Base-by-base conservation (phyloP, 441 rosid species). In the Croton setiger region DNA sequence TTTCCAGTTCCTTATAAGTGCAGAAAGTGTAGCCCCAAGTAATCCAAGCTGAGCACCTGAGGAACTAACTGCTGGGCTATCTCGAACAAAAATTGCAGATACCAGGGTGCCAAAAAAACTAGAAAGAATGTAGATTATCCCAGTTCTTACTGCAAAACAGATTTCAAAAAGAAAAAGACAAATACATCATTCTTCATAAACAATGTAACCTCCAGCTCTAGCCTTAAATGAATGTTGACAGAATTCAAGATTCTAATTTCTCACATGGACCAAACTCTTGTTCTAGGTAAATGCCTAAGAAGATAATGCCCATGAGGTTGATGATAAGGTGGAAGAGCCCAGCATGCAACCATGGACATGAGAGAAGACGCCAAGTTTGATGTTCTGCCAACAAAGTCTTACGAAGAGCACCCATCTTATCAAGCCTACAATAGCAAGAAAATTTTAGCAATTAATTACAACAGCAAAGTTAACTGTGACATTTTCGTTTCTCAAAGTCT, bases 241-340 rank as follows among this genome's bases (percentile, higher is more conserved):
- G 53, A 60, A 69, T 57, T 51, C 35, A 52, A 56, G 72, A 64
- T 15, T 13, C 43, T 31, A 3, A 18, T 65, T 27, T n/a, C 56
- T 76, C 82, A 89, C 98, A 70, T 64, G 94, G 86, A 71, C 97
- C 96, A 68, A 84, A 89, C 66, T 82, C 91, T 79, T 84, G 87
- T 80, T 93, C 98, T 67, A 93, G 79, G 83, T 81, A 85, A 73
- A 89, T 84, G 68, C 98, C 98, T 12, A 88, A 35, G 76, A 84
- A 73, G 68, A 81, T 51, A 47, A 81, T 72, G 71, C 88, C 67
- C 41, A 78, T 65, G 52, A 91, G 82, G 72, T 93, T 88, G 76
- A 87, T 64, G 59, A 84, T 52, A 17, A 93, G 89, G 81, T 89
- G 98, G 70, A 91, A 65, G 67, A 77, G 59, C 52, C 98, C 94